These are phyloP conservation scores for Limnomonas spitsbergensis DNA, from an alignment of 139 green algal genomes.

Conservation along the genomic window DNA sequence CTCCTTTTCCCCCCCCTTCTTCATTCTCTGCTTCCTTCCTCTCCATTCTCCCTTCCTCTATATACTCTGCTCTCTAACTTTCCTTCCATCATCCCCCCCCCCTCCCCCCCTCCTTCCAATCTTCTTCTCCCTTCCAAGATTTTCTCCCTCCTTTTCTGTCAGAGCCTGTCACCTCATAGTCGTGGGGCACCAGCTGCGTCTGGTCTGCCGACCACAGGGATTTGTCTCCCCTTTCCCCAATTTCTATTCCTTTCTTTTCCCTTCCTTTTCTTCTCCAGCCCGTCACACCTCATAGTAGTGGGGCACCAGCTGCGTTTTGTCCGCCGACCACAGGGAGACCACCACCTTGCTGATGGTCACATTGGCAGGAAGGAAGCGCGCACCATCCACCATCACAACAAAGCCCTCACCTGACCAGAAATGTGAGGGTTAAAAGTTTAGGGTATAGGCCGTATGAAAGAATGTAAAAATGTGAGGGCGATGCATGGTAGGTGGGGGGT, in stretches of 20 bases:
- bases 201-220: conserved; percentile 36
- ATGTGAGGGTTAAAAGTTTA: not conserved
- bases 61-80: too few relatives aligned
- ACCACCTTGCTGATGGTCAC: conserved; percentile 54
- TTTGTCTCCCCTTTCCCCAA: too few relatives aligned
- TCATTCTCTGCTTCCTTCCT: too few relatives aligned
- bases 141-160: too few relatives aligned
- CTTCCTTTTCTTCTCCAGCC: not conserved
- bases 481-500: too few relatives aligned
- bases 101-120: too few relatives aligned
- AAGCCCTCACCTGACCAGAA: conserved; percentile 31
- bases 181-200: conserved; percentile 32
- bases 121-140: too few relatives aligned
- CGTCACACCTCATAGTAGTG: conserved; percentile 40
- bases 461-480: not conserved
- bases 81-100: too few relatives aligned
- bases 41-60: too few relatives aligned
- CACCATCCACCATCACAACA: conserved; percentile 33
- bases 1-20: too few relatives aligned
- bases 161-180: conserved; percentile 49
- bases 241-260: not conserved
- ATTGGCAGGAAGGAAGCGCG: conserved; percentile 55
- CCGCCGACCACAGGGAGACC: conserved; percentile 35
- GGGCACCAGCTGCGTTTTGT: conserved; percentile 33
- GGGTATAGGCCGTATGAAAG: not conserved